Evolutionary conservation across 148 eudicot species (phyloP).

Genomic region (Camellia lanceoleosa): DNA sequence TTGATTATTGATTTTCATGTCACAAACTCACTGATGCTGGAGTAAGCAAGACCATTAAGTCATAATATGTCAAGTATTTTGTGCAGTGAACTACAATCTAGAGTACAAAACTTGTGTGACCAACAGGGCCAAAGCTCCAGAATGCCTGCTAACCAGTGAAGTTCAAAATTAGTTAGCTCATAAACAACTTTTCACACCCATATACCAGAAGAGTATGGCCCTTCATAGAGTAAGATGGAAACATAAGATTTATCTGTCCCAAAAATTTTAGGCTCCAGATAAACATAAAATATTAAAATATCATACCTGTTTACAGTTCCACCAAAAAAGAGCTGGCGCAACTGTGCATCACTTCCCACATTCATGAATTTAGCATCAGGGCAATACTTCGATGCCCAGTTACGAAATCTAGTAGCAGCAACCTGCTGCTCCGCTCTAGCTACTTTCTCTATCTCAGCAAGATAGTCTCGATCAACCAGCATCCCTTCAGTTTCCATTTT

Average conservation of each 20-base stretch:
- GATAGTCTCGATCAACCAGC: slow-evolving; percentile 83
- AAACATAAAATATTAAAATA: background rate
- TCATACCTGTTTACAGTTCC: slow-evolving; percentile 74
- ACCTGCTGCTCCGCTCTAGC: slow-evolving; percentile 76
- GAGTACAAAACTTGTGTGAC: background rate
- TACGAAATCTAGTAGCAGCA: slow-evolving; percentile 81
- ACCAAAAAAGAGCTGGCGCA: slow-evolving; percentile 86
- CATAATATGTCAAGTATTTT: background rate
- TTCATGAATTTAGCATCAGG: slow-evolving; percentile 90
- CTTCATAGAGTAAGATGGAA: background rate
- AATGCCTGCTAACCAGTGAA: background rate
- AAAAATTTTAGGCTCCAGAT: background rate
- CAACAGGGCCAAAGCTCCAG: background rate
- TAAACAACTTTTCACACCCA: too few relatives aligned
- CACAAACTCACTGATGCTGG: background rate
- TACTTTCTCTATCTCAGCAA: slow-evolving; percentile 83
- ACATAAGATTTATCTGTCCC: background rate
- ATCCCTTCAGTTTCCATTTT: slow-evolving; percentile 93
- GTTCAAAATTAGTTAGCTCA: too few relatives aligned
- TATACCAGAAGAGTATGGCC: background rate
- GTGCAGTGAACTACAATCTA: background rate
- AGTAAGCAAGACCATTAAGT: background rate
- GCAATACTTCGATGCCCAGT: slow-evolving; percentile 87
- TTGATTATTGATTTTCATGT: slow-evolving; percentile 2
- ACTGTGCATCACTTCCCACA: slow-evolving; percentile 92